phyloP scores from a whole-genome alignment of 2,329 filamentous ascomycete genomes.

The Pseudopithomyces maydicus region DNA sequence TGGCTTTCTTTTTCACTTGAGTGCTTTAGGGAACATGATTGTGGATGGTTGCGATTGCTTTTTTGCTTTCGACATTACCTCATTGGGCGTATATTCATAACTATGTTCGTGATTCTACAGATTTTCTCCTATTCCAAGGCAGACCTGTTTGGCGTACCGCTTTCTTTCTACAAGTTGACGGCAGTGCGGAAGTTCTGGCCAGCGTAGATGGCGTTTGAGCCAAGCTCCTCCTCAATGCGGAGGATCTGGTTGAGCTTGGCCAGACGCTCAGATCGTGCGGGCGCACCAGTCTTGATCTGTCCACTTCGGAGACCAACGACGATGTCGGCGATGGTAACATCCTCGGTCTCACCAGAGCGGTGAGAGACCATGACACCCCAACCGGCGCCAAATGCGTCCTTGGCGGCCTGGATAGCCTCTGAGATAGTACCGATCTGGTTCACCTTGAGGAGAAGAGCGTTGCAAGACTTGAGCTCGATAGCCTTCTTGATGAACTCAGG shows the following conservation, averaged over 20 bases:
- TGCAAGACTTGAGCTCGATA: constrained; percentile 98
- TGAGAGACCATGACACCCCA: constrained; percentile 99
- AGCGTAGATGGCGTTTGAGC: constrained; percentile 79
- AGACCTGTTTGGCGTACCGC: background rate
- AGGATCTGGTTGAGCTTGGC: constrained; percentile 99
- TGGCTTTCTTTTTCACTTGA: too few relatives aligned
- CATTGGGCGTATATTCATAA: constrained; percentile 9
- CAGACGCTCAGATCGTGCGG: constrained; percentile 93
- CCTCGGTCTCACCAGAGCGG: constrained; percentile 98
- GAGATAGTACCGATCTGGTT: constrained; percentile 99
- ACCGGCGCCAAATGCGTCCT: constrained; percentile 90
- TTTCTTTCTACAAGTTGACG: constrained; percentile 66
- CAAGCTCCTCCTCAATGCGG: constrained; percentile 91
- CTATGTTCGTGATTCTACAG: constrained; percentile 8
- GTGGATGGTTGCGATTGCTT: background rate
- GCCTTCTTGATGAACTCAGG: constrained; percentile 99
- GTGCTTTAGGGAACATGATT: too few relatives aligned
- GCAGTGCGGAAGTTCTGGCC: constrained; percentile 90
- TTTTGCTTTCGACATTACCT: constrained; percentile 5
- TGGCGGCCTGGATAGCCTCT: constrained; percentile 98
- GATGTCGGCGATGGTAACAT: constrained; percentile 98
- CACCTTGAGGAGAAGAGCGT: constrained; percentile 97
- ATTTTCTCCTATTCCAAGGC: background rate
- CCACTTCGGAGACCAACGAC: constrained; percentile 94
- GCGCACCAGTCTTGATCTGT: constrained; percentile 72